These are phyloP conservation scores for Zygosaccharomyces pseudobailii DNA, from an alignment of 1,139 yeast species.

Conservation along the genomic window DNA sequence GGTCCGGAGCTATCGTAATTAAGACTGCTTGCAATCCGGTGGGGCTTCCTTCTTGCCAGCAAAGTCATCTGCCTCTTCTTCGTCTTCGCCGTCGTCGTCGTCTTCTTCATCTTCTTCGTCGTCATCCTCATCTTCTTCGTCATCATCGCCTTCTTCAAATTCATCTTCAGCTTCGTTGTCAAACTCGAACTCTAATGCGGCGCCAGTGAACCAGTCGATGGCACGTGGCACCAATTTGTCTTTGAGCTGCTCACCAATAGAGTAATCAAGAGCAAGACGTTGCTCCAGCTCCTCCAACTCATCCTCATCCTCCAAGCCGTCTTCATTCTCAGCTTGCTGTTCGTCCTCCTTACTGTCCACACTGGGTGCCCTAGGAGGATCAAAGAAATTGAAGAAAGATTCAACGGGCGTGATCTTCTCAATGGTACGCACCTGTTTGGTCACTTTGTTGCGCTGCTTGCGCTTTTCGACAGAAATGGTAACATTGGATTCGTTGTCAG, in stretches of 20 bases:
- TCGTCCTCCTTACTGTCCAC: constrained; percentile 43
- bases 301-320: constrained; percentile 52
- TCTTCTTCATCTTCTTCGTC: constrained; percentile 40
- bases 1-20: background rate
- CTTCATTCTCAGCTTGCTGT: constrained; percentile 40
- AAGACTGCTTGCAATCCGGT: constrained; percentile 81
- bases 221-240: constrained; percentile 95
- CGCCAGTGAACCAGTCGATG: constrained; percentile 97
- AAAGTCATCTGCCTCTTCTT: constrained; percentile 38
- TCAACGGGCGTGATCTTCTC: constrained; percentile 91
- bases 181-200: constrained; percentile 60
- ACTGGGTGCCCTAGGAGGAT: constrained; percentile 79
- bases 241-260: constrained; percentile 93
- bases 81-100: constrained; percentile 31
- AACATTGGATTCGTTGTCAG: constrained; percentile 70
- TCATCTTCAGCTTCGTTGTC: constrained; percentile 52
- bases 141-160: constrained; percentile 55
- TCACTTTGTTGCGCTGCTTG: constrained; percentile 95
- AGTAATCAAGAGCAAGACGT: constrained; percentile 86
- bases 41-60: constrained; percentile 52
- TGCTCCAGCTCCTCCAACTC: constrained; percentile 75
- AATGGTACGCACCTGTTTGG: constrained; percentile 94
- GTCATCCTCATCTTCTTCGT: constrained; percentile 50
- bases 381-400: constrained; percentile 92
- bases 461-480: constrained; percentile 88